These are phyloP conservation scores for Oryza rufipogon DNA, from an alignment of 176 grass and related monocot genomes.

Conservation along the genomic window DNA sequence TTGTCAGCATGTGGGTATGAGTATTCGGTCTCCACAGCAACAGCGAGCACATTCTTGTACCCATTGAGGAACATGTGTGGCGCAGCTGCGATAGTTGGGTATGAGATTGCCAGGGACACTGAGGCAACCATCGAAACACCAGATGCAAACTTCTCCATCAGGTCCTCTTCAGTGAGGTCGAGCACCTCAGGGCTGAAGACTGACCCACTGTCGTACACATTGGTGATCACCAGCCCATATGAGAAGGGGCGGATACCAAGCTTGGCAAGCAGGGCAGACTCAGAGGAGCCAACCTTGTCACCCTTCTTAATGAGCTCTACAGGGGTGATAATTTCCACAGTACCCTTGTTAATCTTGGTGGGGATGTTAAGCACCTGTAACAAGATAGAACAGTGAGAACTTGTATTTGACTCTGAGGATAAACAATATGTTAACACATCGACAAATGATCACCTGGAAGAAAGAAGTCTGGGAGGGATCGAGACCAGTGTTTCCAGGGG, in stretches of 20 bases:
- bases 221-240: slow-evolving; percentile 66
- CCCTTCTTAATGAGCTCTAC: slow-evolving; percentile 85
- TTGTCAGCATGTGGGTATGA: slow-evolving; percentile 75
- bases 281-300: slow-evolving; percentile 82
- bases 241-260: slow-evolving; percentile 84
- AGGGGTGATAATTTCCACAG: slow-evolving; percentile 81
- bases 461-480: slow-evolving; percentile 91
- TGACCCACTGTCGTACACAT: slow-evolving; percentile 66
- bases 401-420: not conserved
- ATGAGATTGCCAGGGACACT: slow-evolving; percentile 68
- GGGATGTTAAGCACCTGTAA: slow-evolving; percentile 84
- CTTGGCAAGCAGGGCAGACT: slow-evolving; percentile 81
- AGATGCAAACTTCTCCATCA: slow-evolving; percentile 61
- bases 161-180: slow-evolving; percentile 74
- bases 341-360: slow-evolving; percentile 95
- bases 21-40: slow-evolving; percentile 81
- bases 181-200: slow-evolving; percentile 89
- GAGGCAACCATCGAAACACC: slow-evolving; percentile 81
- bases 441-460: slow-evolving; percentile 59
- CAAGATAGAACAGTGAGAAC: not conserved
- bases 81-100: slow-evolving; percentile 76
- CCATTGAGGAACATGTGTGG: slow-evolving; percentile 87
- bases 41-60: slow-evolving; percentile 87
- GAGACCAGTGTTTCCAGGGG: slow-evolving; percentile 86
- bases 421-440: not conserved